Conservation (phyloP, 495 filamentous ascomycete genomes). For the Hypoxylon fuscum region DNA sequence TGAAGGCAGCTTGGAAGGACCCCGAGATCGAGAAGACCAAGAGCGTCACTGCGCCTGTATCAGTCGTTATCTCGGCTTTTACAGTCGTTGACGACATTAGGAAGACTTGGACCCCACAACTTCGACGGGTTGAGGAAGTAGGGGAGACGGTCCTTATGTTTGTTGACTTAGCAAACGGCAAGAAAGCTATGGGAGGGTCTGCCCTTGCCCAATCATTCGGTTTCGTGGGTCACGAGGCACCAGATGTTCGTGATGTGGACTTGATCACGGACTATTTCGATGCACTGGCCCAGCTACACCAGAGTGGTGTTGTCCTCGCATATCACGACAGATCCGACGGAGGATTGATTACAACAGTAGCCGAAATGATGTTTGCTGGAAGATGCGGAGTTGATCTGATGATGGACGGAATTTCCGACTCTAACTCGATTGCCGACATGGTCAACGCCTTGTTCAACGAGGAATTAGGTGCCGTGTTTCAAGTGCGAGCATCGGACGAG, state of each 20-base stretch:
- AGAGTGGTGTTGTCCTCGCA: constrained; percentile 86
- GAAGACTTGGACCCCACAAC: constrained; percentile 92
- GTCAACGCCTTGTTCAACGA: constrained; percentile 90
- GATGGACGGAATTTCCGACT: constrained; percentile 73
- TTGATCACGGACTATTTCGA: constrained; percentile 92
- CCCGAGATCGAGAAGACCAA: constrained; percentile 70
- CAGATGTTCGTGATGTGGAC: constrained; percentile 83
- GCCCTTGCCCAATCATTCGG: constrained; percentile 93
- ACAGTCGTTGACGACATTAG: constrained; percentile 78
- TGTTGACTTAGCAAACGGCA: constrained; percentile 84
- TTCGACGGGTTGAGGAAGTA: constrained; percentile 83
- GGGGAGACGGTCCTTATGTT: constrained; percentile 91
- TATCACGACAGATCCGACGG: constrained; percentile 97
- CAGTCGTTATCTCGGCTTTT: constrained; percentile 90
- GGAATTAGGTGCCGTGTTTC: constrained; percentile 97
- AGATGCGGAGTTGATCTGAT: constrained; percentile 88
- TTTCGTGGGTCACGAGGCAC: constrained; percentile 82
- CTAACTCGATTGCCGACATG: constrained; percentile 66
- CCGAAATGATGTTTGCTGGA: constrained; percentile 98
- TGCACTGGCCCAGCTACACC: constrained; percentile 85
- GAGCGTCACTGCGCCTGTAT: constrained; percentile 91
- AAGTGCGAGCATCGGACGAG: constrained; percentile 85
- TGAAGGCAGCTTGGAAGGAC: constrained; percentile 97
- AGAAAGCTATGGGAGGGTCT: constrained; percentile 86
- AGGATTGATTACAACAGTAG: constrained; percentile 89